These are phyloP conservation scores for Eremochloa ophiuroides DNA, from an alignment of 176 grass and related monocot species.

Conservation along the genomic window DNA sequence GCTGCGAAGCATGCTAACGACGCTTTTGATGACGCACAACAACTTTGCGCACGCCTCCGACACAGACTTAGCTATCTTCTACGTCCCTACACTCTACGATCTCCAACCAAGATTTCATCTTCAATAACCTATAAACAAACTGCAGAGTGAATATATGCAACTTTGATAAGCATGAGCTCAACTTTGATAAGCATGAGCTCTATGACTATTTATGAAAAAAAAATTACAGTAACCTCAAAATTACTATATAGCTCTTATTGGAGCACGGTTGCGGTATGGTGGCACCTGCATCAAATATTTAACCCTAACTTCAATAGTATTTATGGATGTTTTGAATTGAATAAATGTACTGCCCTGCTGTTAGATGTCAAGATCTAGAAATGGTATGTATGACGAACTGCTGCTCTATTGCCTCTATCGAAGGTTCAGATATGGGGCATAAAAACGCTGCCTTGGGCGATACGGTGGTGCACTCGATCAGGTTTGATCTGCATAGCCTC, in stretches of 20 bases:
- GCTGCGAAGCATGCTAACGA: too few species aligned
- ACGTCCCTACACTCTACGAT: too few species aligned
- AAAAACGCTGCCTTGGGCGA: conserved; percentile 33
- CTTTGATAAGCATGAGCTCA: too few species aligned
- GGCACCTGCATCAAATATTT: background rate
- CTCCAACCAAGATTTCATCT: too few species aligned
- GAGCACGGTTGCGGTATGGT: background rate
- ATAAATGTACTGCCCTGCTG: background rate
- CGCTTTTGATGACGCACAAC: too few species aligned
- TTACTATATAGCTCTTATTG: background rate
- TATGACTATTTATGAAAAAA: too few species aligned
- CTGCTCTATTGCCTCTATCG: background rate
- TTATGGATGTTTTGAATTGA: background rate
- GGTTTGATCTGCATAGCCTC: conserved; percentile 22
- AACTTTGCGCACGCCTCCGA: too few species aligned
- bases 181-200: too few species aligned
- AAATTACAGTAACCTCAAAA: too few species aligned
- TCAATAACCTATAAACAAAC: too few species aligned
- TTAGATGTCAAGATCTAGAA: background rate
- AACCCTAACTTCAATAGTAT: background rate
- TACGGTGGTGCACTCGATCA: conserved; percentile 32
- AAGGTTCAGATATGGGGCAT: background rate
- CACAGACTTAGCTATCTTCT: too few species aligned
- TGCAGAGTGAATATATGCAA: too few species aligned
- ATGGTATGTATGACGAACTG: background rate